A percentile compares a stretch with the other conserved stretches of the same genome.
phyloP scores from a whole-genome alignment of 1,139 yeast genomes.

The Geotrichum candidum region DNA sequence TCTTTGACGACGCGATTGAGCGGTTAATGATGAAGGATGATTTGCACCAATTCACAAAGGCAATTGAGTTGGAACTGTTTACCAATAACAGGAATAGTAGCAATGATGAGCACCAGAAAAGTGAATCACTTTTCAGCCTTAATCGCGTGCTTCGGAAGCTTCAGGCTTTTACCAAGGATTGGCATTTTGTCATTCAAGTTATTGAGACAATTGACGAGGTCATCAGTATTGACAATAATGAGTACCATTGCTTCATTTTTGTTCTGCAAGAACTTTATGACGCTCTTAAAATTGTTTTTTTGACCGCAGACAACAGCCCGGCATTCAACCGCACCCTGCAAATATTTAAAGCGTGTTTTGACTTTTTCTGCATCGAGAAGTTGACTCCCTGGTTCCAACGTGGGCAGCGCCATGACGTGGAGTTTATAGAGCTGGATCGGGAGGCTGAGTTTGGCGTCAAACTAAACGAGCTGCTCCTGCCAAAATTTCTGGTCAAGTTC shows the following conservation, averaged over 20 bases:
- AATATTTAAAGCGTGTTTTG: slow-evolving; percentile 6
- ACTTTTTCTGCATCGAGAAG: not conserved
- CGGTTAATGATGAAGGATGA: not conserved
- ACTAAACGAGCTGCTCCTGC: not conserved
- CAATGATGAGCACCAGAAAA: not conserved
- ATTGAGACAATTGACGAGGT: not conserved
- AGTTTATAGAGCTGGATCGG: not conserved
- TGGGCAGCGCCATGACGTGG: not conserved
- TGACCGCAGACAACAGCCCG: not conserved
- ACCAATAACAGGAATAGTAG: not conserved
- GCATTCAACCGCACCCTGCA: slow-evolving; percentile 1
- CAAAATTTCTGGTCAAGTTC: not conserved
- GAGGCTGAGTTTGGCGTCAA: not conserved
- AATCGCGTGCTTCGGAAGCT: not conserved
- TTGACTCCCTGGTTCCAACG: slow-evolving; percentile 4
- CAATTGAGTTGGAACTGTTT: not conserved
- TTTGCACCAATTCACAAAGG: not conserved
- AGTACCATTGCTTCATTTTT: slow-evolving; percentile 1
- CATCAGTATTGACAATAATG: not conserved
- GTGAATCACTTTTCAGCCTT: not conserved
- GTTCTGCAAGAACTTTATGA: not conserved
- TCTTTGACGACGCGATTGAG: slow-evolving; percentile 8
- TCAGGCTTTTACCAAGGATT: not conserved
- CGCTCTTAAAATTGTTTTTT: not conserved
- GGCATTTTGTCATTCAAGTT: slow-evolving; percentile 3